Conservation (phyloP, 768 basidiomycete species). For the Trametes punicea region DNA sequence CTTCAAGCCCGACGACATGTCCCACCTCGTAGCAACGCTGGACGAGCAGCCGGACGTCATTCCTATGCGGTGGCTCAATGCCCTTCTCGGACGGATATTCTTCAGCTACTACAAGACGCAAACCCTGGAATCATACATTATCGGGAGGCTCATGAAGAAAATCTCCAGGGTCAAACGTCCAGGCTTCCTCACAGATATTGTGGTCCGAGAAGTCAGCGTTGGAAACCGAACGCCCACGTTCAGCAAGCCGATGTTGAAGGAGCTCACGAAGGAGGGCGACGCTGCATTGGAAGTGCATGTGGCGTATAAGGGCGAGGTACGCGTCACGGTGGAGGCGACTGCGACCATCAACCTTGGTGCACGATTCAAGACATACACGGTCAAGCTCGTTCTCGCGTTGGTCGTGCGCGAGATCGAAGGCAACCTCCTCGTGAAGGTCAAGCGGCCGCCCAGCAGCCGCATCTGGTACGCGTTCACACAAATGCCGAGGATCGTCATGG, state of each 20-base stretch:
- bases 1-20: slow-evolving; percentile 79
- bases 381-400: slow-evolving; percentile 85
- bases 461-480: slow-evolving; percentile 96
- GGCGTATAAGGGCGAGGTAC: slow-evolving; percentile 80
- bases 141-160: slow-evolving; percentile 89
- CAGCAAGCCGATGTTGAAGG: slow-evolving; percentile 97
- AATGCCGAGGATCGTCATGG: slow-evolving; percentile 81
- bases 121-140: slow-evolving; percentile 78
- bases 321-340: slow-evolving; percentile 87
- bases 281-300: slow-evolving; percentile 86
- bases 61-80: slow-evolving; percentile 97
- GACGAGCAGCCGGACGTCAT: slow-evolving; percentile 95
- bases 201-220: slow-evolving; percentile 86
- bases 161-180: slow-evolving; percentile 89
- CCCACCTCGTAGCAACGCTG: slow-evolving; percentile 73
- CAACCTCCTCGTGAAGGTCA: slow-evolving; percentile 84
- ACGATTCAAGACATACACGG: slow-evolving; percentile 83
- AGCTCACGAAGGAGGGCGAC: slow-evolving; percentile 91
- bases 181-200: slow-evolving; percentile 76
- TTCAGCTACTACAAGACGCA: slow-evolving; percentile 88
- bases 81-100: slow-evolving; percentile 87
- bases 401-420: slow-evolving; percentile 90
- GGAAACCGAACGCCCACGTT: slow-evolving; percentile 82
- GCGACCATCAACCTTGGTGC: slow-evolving; percentile 83
- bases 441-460: slow-evolving; percentile 92